Conservation (phyloP, 1,284 basidiomycete genomes). For the Phlebopus sp. region DNA sequence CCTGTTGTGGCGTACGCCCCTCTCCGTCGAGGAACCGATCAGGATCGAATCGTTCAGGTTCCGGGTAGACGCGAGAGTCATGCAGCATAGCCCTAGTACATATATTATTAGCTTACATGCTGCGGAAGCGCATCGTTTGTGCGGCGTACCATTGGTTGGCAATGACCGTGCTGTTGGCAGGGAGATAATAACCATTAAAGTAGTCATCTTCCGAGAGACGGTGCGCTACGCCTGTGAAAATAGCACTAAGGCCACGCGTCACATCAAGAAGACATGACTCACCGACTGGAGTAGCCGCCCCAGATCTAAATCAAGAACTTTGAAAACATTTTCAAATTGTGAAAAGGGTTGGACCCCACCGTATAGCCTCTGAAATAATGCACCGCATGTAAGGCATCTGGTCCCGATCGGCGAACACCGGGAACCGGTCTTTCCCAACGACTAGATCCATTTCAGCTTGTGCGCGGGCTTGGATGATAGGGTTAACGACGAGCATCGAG, state of each 20-base stretch:
- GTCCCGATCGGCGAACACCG: constrained; percentile 28
- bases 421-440: constrained; percentile 24
- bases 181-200: constrained; percentile 22
- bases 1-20: constrained; percentile 23
- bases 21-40: constrained; percentile 26
- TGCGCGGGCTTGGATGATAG: no score
- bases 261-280: constrained; percentile 18
- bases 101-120: neutral
- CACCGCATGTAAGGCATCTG: constrained; percentile 29
- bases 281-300: constrained; percentile 29
- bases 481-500: no score
- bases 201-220: constrained; percentile 17
- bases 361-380: constrained; percentile 31
- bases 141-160: constrained; percentile 18
- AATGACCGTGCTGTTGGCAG: constrained; percentile 16
- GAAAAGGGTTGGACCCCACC: no score
- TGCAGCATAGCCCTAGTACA: constrained; percentile 33
- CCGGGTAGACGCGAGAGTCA: constrained; percentile 32
- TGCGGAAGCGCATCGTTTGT: neutral
- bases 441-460: constrained; percentile 28
- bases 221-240: constrained; percentile 12
- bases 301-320: no score
- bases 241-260: neutral
- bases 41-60: constrained; percentile 28
- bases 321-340: no score